These are phyloP conservation scores for Fusarium setosum DNA, from an alignment of 2,329 filamentous ascomycete species.

Conservation along the genomic window DNA sequence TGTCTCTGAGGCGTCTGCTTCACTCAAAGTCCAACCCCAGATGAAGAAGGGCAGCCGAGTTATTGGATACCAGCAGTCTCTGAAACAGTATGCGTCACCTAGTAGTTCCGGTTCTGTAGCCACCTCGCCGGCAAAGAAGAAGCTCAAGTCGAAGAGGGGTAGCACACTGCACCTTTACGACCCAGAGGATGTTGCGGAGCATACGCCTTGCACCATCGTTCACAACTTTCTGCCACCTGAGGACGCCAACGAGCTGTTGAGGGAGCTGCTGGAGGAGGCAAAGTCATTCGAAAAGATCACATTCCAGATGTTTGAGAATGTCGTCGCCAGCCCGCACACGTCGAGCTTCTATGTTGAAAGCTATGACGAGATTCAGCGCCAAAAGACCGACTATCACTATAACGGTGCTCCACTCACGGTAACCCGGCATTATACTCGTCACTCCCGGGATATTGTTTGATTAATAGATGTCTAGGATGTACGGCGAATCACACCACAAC, in stretches of 20 bases:
- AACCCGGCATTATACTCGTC: slow-evolving; percentile 21
- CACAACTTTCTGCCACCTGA: slow-evolving; percentile 85
- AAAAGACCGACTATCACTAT: slow-evolving; percentile 86
- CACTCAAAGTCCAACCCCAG: slow-evolving; percentile 54
- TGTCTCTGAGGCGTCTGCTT: slow-evolving; percentile 71
- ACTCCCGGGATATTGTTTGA: background rate
- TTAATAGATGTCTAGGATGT: slow-evolving; percentile 67
- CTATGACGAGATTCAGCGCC: slow-evolving; percentile 73
- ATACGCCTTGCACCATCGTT: slow-evolving; percentile 92
- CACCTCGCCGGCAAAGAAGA: slow-evolving; percentile 54
- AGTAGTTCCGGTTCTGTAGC: slow-evolving; percentile 21
- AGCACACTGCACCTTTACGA: slow-evolving; percentile 87
- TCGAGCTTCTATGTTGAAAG: slow-evolving; percentile 85
- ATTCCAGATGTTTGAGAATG: slow-evolving; percentile 89
- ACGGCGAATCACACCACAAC: slow-evolving; percentile 78
- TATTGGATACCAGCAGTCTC: slow-evolving; percentile 71
- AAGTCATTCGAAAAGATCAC: slow-evolving; percentile 75
- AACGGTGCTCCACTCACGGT: slow-evolving; percentile 80
- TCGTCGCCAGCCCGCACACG: slow-evolving; percentile 88
- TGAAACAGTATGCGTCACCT: slow-evolving; percentile 61
- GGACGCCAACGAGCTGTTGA: slow-evolving; percentile 78
- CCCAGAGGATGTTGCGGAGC: slow-evolving; percentile 80
- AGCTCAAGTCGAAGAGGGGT: slow-evolving; percentile 77
- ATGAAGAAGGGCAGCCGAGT: slow-evolving; percentile 50
- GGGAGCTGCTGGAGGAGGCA: slow-evolving; percentile 80